Percentiles rank a stretch among this genome's conserved stretches.
Evolutionary conservation across 805 yeast species (phyloP).

Genomic region (Saturnispora quitensis): DNA sequence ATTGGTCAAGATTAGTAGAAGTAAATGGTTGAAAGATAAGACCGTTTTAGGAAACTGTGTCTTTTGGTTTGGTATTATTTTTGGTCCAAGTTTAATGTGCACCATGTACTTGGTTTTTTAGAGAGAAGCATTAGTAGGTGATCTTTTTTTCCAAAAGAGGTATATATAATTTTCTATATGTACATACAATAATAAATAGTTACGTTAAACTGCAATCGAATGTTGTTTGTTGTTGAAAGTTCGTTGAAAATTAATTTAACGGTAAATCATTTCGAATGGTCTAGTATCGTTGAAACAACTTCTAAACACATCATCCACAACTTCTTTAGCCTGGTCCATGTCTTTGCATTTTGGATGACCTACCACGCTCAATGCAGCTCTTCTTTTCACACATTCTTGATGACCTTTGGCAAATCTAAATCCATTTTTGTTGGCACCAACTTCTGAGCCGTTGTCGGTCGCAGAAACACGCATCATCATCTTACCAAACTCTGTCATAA

Average conservation of each 20-base stretch:
- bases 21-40: conserved; percentile 45
- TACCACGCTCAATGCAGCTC: conserved; percentile 76
- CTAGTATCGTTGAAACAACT: conserved; percentile 92
- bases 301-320: conserved; percentile 83
- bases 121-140: not conserved
- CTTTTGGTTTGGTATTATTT: conserved; percentile 87
- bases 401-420: conserved; percentile 50
- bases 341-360: conserved; percentile 79
- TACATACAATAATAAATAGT: not conserved
- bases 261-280: conserved; percentile 88
- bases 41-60: conserved; percentile 65
- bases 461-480: conserved; percentile 19
- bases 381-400: conserved; percentile 81
- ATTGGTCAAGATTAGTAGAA: conserved; percentile 52
- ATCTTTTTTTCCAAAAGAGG: not conserved
- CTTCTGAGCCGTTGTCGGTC: conserved; percentile 5
- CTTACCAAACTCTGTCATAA: conserved; percentile 66
- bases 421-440: conserved; percentile 1
- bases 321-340: conserved; percentile 63
- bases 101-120: conserved; percentile 72
- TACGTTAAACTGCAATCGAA: not conserved
- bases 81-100: conserved; percentile 85
- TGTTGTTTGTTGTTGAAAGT: not conserved
- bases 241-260: conserved; percentile 27
- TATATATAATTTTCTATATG: not conserved